These are phyloP conservation scores for Paramyrothecium roridum DNA, from an alignment of 2,329 filamentous ascomycete genomes.

Conservation along the genomic window DNA sequence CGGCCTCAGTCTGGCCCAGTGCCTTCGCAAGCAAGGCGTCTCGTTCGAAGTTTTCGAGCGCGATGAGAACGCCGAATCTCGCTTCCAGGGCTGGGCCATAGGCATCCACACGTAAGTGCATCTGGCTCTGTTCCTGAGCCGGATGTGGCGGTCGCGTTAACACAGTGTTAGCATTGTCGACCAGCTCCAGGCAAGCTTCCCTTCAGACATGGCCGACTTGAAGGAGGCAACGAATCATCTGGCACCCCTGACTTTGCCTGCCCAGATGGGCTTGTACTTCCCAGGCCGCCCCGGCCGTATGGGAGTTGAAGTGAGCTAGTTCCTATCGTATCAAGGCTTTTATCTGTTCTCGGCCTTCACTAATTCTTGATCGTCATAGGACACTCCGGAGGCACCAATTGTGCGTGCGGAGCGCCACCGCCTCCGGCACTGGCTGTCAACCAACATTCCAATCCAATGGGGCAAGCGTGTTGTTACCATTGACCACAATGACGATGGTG, in stretches of 20 bases:
- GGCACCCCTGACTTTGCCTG: conserved; percentile 17
- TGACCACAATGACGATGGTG: conserved; percentile 25
- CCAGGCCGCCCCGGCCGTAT: background rate
- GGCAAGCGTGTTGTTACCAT: conserved; percentile 31
- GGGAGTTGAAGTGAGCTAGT: background rate
- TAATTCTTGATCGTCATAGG: background rate
- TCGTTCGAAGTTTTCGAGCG: conserved; percentile 35
- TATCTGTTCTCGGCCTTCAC: background rate
- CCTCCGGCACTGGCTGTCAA: conserved; percentile 16
- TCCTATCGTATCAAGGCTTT: background rate
- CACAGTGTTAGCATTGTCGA: conserved; percentile 7
- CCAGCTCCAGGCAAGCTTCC: conserved; percentile 9
- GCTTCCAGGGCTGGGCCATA: conserved; percentile 25
- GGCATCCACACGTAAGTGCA: conserved; percentile 21
- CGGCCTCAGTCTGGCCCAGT: conserved; percentile 37
- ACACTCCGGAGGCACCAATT: conserved; percentile 9
- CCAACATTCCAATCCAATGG: conserved; percentile 31
- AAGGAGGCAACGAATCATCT: conserved; percentile 16
- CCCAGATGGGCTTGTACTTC: conserved; percentile 14
- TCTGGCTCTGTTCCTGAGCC: too few relatives aligned
- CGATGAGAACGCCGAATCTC: conserved; percentile 19
- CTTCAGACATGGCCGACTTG: conserved; percentile 5
- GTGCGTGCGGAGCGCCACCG: conserved; percentile 25
- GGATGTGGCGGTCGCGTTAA: too few relatives aligned
- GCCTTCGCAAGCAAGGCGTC: conserved; percentile 27